phyloP scores from a whole-genome alignment of 495 filamentous ascomycete species.

The Aspergillus coremiiformis region DNA sequence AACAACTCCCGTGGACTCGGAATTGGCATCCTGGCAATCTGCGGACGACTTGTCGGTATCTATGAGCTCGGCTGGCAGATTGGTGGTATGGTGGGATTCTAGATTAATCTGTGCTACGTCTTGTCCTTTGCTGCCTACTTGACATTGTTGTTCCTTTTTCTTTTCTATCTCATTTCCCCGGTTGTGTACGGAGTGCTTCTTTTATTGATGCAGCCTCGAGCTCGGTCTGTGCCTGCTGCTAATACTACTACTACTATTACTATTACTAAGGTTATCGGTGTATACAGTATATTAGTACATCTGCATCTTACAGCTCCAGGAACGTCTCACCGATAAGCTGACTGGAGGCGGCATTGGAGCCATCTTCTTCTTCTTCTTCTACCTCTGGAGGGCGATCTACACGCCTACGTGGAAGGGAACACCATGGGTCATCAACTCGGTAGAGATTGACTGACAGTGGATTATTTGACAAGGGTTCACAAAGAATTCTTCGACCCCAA shows the following conservation, averaged over 20 bases:
- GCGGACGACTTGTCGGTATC: conserved; percentile 68
- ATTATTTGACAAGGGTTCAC: too few relatives aligned
- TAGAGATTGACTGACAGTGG: too few relatives aligned
- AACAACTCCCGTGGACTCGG: conserved; percentile 50
- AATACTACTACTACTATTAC: too few relatives aligned
- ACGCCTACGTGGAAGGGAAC: conserved; percentile 68
- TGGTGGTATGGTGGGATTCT: conserved; percentile 66
- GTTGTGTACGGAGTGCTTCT: conserved; percentile 48
- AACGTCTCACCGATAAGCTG: conserved; percentile 33
- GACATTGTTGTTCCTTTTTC: background rate
- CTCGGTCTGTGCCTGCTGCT: conserved; percentile 63
- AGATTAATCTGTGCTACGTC: conserved; percentile 48
- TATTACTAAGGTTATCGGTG: conserved; percentile 67
- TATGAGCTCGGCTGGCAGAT: conserved; percentile 70
- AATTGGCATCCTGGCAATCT: conserved; percentile 63
- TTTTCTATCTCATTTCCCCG: background rate
- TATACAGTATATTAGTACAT: too few relatives aligned
- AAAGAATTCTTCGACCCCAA: conserved; percentile 56
- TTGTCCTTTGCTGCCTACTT: background rate
- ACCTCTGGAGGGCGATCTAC: conserved; percentile 69
- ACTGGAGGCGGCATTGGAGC: conserved; percentile 54
- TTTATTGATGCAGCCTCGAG: conserved; percentile 61
- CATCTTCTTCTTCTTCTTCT: conserved; percentile 73
- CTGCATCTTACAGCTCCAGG: conserved; percentile 50
- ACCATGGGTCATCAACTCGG: conserved; percentile 55